Conservation (phyloP, 352 stramenopile genomes). For the Phytophthora citricola region DNA sequence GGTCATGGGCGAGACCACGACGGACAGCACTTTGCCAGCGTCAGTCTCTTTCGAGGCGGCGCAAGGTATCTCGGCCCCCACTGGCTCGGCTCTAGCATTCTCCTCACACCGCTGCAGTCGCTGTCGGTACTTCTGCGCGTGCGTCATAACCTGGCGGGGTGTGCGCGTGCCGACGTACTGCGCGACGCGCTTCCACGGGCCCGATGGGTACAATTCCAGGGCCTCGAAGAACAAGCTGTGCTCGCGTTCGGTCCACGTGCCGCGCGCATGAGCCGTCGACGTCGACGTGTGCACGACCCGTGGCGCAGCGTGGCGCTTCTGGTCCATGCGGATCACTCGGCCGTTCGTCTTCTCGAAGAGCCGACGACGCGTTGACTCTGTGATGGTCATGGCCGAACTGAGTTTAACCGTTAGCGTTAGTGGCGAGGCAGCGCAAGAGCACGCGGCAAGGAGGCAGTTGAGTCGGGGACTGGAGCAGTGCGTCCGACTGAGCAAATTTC, state of each 20-base stretch:
- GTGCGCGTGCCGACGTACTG: conserved; percentile 39
- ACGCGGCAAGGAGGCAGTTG: conserved; percentile 4
- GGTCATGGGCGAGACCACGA: conserved; percentile 27
- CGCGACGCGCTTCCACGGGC: conserved; percentile 57
- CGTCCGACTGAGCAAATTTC: conserved; percentile 32
- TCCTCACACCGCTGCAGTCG: conserved; percentile 18
- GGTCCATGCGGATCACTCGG: conserved; percentile 34
- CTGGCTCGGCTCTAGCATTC: not conserved
- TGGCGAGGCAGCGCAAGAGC: no score
- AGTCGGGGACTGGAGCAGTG: conserved; percentile 21
- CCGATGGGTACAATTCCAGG: conserved; percentile 47
- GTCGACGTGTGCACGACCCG: not conserved
- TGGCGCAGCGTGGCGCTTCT: conserved; percentile 26
- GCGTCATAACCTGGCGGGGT: conserved; percentile 47
- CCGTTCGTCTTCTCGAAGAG: conserved; percentile 26
- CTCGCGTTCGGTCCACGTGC: conserved; percentile 35
- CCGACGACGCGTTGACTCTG: conserved; percentile 23
- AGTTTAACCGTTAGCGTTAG: conserved; percentile 3
- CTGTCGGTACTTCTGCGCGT: conserved; percentile 46
- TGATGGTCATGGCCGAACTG: conserved; percentile 29
- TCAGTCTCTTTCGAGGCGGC: conserved; percentile 4
- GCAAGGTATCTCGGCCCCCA: not conserved
- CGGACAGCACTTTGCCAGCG: conserved; percentile 15
- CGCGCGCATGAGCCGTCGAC: not conserved
- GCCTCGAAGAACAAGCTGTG: conserved; percentile 36